Evolutionary conservation across 2,329 filamentous ascomycete genomes (phyloP).

Genomic region (Aspergillus viridinutans): DNA sequence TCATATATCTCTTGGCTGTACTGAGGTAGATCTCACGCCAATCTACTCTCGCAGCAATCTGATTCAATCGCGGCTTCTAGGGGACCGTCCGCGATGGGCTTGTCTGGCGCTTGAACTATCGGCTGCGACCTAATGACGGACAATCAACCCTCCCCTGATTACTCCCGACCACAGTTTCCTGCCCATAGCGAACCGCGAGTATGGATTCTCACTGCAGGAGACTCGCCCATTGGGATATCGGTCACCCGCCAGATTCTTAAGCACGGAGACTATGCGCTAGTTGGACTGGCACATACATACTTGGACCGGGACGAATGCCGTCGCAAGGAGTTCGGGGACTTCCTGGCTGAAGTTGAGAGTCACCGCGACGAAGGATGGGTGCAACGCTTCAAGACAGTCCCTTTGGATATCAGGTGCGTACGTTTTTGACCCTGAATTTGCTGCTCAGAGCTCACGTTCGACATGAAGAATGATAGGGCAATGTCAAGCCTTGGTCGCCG

Average conservation of each 20-base stretch:
- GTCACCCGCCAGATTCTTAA: conserved; percentile 75
- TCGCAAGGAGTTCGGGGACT: conserved; percentile 72
- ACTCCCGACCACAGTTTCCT: conserved; percentile 49
- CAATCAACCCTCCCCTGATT: conserved; percentile 29
- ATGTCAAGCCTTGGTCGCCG: conserved; percentile 81
- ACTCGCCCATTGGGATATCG: conserved; percentile 79
- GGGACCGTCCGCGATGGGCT: conserved; percentile 24
- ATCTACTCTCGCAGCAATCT: neutral
- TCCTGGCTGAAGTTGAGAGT: conserved; percentile 58
- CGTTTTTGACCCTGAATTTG: neutral
- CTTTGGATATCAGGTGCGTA: conserved; percentile 52
- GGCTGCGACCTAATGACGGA: conserved; percentile 33
- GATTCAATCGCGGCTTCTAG: neutral
- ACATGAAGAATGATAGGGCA: conserved; percentile 55
- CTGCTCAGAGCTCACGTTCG: conserved; percentile 10
- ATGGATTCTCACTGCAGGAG: conserved; percentile 86
- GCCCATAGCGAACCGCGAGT: conserved; percentile 68
- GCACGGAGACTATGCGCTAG: conserved; percentile 89
- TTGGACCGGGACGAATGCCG: conserved; percentile 69
- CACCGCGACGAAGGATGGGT: conserved; percentile 74
- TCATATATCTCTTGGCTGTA: neutral
- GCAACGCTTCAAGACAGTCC: conserved; percentile 65
- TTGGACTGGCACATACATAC: conserved; percentile 73
- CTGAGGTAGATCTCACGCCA: neutral
- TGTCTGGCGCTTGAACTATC: conserved; percentile 17